These are phyloP conservation scores for Bruguiera gymnorhiza DNA, from an alignment of 345 rosid genomes.

Conservation along the genomic window DNA sequence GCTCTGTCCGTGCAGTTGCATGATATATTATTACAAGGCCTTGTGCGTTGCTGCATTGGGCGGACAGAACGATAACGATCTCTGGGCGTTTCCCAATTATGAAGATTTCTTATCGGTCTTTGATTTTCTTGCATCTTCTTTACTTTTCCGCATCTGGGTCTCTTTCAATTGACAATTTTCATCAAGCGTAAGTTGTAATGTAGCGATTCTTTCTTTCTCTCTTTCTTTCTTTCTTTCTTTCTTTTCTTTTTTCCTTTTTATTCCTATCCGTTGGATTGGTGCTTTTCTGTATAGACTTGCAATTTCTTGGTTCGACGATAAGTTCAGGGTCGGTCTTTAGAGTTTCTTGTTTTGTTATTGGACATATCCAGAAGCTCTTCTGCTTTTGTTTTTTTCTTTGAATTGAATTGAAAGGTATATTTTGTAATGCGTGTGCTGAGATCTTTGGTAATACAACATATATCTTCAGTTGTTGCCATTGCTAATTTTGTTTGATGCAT, in stretches of 20 bases:
- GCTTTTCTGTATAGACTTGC: constrained; percentile 11
- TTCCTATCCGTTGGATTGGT: background rate
- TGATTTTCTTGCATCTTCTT: constrained; percentile 35
- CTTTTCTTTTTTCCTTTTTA: background rate
- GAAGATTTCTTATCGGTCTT: constrained; percentile 44
- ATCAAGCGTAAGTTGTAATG: constrained; percentile 65
- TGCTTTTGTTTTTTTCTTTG: background rate
- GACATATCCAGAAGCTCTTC: background rate
- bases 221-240: background rate
- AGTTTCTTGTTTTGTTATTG: background rate
- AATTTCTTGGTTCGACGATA: background rate
- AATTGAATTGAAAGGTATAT: background rate
- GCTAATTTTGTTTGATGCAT: background rate
- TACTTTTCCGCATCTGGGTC: constrained; percentile 50
- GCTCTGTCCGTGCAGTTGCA: constrained; percentile 14
- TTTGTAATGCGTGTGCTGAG: constrained; percentile 3
- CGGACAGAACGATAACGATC: constrained; percentile 25
- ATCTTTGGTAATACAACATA: constrained; percentile 1
- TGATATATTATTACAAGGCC: background rate
- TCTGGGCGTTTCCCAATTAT: constrained; percentile 29
- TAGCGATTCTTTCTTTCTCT: background rate
- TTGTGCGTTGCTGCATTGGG: constrained; percentile 29
- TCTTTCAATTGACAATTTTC: constrained; percentile 52
- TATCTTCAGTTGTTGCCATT: background rate
- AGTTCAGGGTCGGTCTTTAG: background rate